Conservation (phyloP, 805 yeast species). For the Barnettozyma wickerhamii region DNA sequence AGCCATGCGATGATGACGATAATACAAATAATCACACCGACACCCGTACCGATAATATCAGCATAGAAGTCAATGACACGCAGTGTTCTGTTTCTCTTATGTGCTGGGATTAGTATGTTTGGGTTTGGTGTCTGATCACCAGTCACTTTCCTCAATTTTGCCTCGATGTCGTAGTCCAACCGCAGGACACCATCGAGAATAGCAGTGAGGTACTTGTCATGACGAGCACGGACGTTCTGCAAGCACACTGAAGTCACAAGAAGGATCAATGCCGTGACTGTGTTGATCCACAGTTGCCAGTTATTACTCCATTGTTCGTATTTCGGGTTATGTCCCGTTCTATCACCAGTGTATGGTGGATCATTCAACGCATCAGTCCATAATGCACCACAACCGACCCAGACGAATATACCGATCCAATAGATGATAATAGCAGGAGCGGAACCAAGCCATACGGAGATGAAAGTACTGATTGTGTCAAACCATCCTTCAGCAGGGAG, state of each 20-base stretch:
- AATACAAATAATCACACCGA: conserved; percentile 5
- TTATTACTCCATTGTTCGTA: conserved; percentile 10
- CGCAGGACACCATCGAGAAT: conserved; percentile 4
- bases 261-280: conserved; percentile 7
- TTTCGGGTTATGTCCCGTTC: conserved; percentile 7
- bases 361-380: conserved; percentile 8
- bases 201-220: conserved; percentile 4
- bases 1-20: conserved; percentile 6
- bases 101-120: background rate
- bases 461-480: conserved; percentile 2
- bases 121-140: conserved; percentile 3
- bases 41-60: conserved; percentile 9
- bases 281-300: conserved; percentile 8
- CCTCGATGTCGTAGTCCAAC: conserved; percentile 4
- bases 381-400: conserved; percentile 12
- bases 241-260: conserved; percentile 7
- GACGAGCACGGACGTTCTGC: conserved; percentile 11
- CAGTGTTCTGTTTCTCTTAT: conserved; percentile 1
- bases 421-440: conserved; percentile 7
- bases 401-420: conserved; percentile 9
- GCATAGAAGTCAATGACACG: conserved; percentile 7
- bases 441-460: conserved; percentile 6
- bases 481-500: conserved; percentile 8
- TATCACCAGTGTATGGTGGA: conserved; percentile 10
- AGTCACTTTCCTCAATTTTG: conserved; percentile 4